Evolutionary conservation across 495 filamentous ascomycete genomes (phyloP).

Genomic region (Penicillium canescens): DNA sequence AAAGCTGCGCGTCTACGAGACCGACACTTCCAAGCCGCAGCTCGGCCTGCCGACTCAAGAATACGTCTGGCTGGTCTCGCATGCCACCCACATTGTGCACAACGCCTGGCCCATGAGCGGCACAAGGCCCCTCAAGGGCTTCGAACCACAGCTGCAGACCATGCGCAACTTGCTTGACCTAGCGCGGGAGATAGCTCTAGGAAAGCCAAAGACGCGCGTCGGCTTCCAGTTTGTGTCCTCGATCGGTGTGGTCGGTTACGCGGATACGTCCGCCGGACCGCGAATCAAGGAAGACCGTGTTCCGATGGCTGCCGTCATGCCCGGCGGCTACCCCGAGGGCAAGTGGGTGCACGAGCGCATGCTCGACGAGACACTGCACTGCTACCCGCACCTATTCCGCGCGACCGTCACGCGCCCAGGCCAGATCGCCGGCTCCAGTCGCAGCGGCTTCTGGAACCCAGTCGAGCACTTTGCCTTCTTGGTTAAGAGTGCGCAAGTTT

Average conservation of each 20-base stretch:
- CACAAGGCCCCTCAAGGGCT: slow-evolving; percentile 24
- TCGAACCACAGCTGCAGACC: slow-evolving; percentile 30
- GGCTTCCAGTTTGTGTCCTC: slow-evolving; percentile 52
- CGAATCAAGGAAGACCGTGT: slow-evolving; percentile 24
- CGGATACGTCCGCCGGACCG: slow-evolving; percentile 6
- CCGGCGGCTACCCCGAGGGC: slow-evolving; percentile 47
- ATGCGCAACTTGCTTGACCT: slow-evolving; percentile 39
- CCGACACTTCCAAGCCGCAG: slow-evolving; percentile 41
- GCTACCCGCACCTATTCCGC: slow-evolving; percentile 9
- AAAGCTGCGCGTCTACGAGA: slow-evolving; percentile 13
- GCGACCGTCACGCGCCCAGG: slow-evolving; percentile 37
- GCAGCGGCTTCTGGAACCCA: slow-evolving; percentile 55
- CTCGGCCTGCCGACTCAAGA: slow-evolving; percentile 41
- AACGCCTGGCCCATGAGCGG: slow-evolving; percentile 44
- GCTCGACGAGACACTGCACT: slow-evolving; percentile 35
- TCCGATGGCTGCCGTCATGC: slow-evolving; percentile 9
- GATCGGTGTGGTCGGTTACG: slow-evolving; percentile 48
- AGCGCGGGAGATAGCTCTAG: slow-evolving; percentile 35
- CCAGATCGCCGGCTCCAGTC: slow-evolving; percentile 51
- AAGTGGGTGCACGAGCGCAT: slow-evolving; percentile 47
- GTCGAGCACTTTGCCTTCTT: slow-evolving; percentile 52
- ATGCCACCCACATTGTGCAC: slow-evolving; percentile 40
- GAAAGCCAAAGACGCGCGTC: slow-evolving; percentile 3
- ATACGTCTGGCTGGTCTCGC: slow-evolving; percentile 6
- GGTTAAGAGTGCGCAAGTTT: slow-evolving; percentile 51